Percentiles rank a stretch among this genome's conserved stretches.
These are phyloP conservation scores for Pythium sp. DNA, from an alignment of 352 stramenopile species.

Conservation along the genomic window DNA sequence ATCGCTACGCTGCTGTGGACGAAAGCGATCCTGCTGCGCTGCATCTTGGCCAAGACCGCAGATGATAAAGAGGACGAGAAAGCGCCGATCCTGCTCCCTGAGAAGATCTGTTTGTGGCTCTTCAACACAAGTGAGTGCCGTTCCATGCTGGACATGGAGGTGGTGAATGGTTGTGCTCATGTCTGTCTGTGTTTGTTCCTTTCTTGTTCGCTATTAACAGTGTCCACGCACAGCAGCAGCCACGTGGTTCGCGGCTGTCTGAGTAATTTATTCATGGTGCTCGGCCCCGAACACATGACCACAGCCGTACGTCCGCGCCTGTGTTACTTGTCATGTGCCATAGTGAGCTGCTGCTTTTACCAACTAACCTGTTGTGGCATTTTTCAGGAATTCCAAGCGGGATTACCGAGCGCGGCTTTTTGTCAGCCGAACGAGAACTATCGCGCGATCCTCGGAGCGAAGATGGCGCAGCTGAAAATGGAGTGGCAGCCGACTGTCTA, in stretches of 20 bases:
- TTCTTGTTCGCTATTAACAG: constrained; percentile 26
- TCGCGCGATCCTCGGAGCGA: constrained; percentile 28
- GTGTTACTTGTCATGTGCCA: constrained; percentile 5
- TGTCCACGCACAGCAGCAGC: constrained; percentile 67
- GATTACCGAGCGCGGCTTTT: constrained; percentile 49
- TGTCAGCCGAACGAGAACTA: constrained; percentile 54
- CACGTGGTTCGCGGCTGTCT: constrained; percentile 70
- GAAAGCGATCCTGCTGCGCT: constrained; percentile 66
- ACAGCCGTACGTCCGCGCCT: constrained; percentile 3
- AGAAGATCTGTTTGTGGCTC: constrained; percentile 69
- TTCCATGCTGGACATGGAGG: not conserved
- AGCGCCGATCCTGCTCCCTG: constrained; percentile 30
- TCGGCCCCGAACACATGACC: constrained; percentile 10
- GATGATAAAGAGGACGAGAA: not conserved
- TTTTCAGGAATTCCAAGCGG: constrained; percentile 39
- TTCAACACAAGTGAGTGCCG: constrained; percentile 68
- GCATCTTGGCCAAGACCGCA: constrained; percentile 31
- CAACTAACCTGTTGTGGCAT: not conserved
- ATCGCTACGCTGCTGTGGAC: constrained; percentile 64
- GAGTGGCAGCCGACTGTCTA: constrained; percentile 70
- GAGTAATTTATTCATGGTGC: constrained; percentile 64
- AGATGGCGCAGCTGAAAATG: constrained; percentile 45
- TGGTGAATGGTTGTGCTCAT: constrained; percentile 7
- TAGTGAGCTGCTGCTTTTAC: not conserved
- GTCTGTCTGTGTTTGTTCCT: not conserved